Evolutionary conservation across 169 alveolate genomes (phyloP).

Genomic region (Amoebophrya sp.): DNA sequence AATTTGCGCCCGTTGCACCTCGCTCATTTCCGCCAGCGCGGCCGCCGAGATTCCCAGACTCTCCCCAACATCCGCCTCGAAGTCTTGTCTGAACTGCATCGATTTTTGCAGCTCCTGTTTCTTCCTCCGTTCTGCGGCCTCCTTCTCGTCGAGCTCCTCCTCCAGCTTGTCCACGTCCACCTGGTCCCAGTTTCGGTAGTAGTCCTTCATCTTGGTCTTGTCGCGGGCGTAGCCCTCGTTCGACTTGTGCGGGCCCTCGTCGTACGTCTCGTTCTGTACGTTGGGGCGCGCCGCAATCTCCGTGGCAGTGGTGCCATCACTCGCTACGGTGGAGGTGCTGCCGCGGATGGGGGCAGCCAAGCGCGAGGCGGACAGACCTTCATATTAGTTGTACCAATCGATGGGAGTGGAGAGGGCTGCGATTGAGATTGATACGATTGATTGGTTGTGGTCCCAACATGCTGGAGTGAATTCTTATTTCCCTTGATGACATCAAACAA

Average conservation of each 20-base stretch:
- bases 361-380: background rate
- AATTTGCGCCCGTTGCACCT: background rate
- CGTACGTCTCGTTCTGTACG: background rate
- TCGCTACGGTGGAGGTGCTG: background rate
- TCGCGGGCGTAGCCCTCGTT: background rate
- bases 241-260: background rate
- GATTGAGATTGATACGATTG: too few relatives aligned
- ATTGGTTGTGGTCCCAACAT: too few relatives aligned
- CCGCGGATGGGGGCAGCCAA: background rate
- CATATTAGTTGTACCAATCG: too few relatives aligned
- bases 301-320: background rate
- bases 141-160: background rate
- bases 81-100: background rate
- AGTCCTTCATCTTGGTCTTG: background rate
- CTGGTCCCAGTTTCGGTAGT: slow-evolving; percentile 1
- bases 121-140: background rate
- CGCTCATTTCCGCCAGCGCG: too few relatives aligned
- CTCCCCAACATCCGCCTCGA: background rate
- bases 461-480: background rate
- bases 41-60: too few relatives aligned
- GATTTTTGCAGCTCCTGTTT: background rate
- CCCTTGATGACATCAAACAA: background rate
- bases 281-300: background rate
- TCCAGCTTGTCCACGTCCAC: background rate
- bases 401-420: too few relatives aligned